Evolutionary conservation across 768 basidiomycete genomes (phyloP).

Genomic region (Psilocybe subaeruginosa): DNA sequence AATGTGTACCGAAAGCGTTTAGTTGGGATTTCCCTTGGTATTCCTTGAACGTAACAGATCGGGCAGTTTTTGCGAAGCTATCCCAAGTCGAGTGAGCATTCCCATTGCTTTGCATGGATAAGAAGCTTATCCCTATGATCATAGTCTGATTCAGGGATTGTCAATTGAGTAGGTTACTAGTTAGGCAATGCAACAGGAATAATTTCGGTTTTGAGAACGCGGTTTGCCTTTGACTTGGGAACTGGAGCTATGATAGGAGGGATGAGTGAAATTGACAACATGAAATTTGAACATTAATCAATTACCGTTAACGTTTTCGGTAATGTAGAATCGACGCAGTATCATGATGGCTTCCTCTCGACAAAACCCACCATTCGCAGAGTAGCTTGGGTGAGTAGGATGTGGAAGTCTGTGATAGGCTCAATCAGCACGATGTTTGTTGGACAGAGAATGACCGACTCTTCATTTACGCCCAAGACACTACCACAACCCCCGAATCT

Average conservation of each 20-base stretch:
- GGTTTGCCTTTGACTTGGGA: conserved; percentile 85
- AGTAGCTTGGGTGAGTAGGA: conserved; percentile 74
- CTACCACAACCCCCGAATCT: conserved; percentile 97
- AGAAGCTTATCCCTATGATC: neutral
- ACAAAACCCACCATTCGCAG: conserved; percentile 73
- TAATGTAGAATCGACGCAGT: conserved; percentile 86
- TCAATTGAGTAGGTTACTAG: neutral
- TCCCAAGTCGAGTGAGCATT: neutral
- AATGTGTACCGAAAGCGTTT: neutral
- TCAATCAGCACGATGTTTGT: neutral
- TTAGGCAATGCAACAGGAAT: conserved; percentile 21
- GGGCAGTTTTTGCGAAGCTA: neutral
- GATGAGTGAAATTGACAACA: conserved; percentile 17
- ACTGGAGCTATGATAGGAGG: conserved; percentile 65
- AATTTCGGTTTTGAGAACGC: conserved; percentile 87
- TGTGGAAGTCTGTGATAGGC: conserved; percentile 60
- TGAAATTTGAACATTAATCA: conserved; percentile 1
- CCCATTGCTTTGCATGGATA: neutral
- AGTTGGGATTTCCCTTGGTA: neutral
- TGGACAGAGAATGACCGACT: conserved; percentile 43
- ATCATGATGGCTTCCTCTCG: conserved; percentile 88
- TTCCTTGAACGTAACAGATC: neutral
- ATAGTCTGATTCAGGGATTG: neutral
- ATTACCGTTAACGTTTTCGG: conserved; percentile 89
- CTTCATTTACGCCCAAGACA: conserved; percentile 83